Evolutionary conservation across 345 rosid genomes (phyloP).

Genomic region (Boechera retrofracta): DNA sequence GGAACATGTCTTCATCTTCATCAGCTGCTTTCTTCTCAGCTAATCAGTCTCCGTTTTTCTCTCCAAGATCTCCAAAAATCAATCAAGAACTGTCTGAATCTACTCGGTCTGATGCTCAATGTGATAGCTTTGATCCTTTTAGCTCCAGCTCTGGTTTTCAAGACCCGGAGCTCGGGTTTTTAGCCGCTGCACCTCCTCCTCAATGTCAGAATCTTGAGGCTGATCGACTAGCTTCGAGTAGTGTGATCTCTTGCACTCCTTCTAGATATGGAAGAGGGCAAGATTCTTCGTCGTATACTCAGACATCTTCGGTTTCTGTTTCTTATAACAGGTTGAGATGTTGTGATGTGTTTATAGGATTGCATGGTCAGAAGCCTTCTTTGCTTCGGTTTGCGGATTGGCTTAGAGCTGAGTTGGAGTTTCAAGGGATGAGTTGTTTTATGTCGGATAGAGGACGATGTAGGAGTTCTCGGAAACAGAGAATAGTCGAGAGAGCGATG

Average conservation of each 20-base stretch:
- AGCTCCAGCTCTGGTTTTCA: slow-evolving; percentile 64
- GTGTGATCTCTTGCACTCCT: slow-evolving; percentile 55
- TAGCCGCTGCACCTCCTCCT: too few species aligned
- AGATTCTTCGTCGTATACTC: slow-evolving; percentile 55
- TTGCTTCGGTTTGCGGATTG: slow-evolving; percentile 79
- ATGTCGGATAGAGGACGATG: slow-evolving; percentile 79
- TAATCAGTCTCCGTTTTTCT: slow-evolving; percentile 89
- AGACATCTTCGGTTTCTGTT: slow-evolving; percentile 60
- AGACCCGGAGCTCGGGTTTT: slow-evolving; percentile 44
- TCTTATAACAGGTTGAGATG: slow-evolving; percentile 71
- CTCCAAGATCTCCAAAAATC: slow-evolving; percentile 76
- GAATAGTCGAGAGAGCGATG: slow-evolving; percentile 78
- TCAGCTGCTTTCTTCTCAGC: slow-evolving; percentile 94
- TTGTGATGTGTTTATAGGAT: slow-evolving; percentile 83
- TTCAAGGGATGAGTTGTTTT: slow-evolving; percentile 92
- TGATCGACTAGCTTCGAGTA: slow-evolving; percentile 53
- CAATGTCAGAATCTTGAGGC: slow-evolving; percentile 43
- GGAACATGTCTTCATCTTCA: slow-evolving; percentile 85
- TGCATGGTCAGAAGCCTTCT: slow-evolving; percentile 80
- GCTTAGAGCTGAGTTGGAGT: slow-evolving; percentile 89
- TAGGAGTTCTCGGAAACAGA: slow-evolving; percentile 72
- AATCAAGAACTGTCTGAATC: slow-evolving; percentile 64
- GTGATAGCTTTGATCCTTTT: slow-evolving; percentile 61
- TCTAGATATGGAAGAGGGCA: slow-evolving; percentile 51
- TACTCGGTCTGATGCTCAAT: slow-evolving; percentile 64